Conservation (phyloP, 2,329 filamentous ascomycete genomes). For the Gliomastix tumulicola region DNA sequence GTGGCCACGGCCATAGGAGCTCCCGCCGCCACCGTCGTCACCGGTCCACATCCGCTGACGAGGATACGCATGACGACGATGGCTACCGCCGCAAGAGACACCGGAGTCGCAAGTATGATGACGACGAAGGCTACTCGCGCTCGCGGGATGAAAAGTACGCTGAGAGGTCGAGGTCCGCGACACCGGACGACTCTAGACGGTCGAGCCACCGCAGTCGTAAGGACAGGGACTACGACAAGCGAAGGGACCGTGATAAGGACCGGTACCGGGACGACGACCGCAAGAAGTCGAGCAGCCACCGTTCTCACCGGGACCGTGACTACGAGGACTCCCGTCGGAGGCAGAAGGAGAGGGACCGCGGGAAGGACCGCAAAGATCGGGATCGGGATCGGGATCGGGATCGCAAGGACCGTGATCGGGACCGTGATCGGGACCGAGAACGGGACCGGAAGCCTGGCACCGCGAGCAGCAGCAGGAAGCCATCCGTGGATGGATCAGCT, state of each 20-base stretch:
- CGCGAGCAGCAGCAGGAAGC: slow-evolving; percentile 23
- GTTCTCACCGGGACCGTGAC: slow-evolving; percentile 35
- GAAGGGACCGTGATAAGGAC: slow-evolving; percentile 26
- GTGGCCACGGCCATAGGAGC: slow-evolving; percentile 36
- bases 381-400: slow-evolving; percentile 20
- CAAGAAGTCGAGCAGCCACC: slow-evolving; percentile 27
- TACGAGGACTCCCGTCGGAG: slow-evolving; percentile 23
- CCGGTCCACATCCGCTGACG: slow-evolving; percentile 43
- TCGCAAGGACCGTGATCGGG: slow-evolving; percentile 9
- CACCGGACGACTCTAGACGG: slow-evolving; percentile 50
- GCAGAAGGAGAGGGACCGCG: slow-evolving; percentile 23
- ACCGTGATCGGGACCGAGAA: slow-evolving; percentile 19
- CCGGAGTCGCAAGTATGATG: slow-evolving; percentile 37
- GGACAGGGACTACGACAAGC: slow-evolving; percentile 28
- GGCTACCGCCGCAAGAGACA: slow-evolving; percentile 43
- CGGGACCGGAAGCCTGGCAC: slow-evolving; percentile 11
- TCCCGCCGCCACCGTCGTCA: slow-evolving; percentile 44
- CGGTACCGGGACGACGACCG: slow-evolving; percentile 35
- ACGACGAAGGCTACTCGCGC: slow-evolving; percentile 36
- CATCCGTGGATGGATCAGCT: slow-evolving; percentile 12
- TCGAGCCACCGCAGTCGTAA: slow-evolving; percentile 51
- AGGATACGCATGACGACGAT: slow-evolving; percentile 39
- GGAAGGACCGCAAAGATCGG: slow-evolving; percentile 31
- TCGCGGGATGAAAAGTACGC: slow-evolving; percentile 32
- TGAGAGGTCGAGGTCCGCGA: slow-evolving; percentile 58